Conservation (phyloP, 75 land plant genomes). For the Ceratopteris richardii region DNA sequence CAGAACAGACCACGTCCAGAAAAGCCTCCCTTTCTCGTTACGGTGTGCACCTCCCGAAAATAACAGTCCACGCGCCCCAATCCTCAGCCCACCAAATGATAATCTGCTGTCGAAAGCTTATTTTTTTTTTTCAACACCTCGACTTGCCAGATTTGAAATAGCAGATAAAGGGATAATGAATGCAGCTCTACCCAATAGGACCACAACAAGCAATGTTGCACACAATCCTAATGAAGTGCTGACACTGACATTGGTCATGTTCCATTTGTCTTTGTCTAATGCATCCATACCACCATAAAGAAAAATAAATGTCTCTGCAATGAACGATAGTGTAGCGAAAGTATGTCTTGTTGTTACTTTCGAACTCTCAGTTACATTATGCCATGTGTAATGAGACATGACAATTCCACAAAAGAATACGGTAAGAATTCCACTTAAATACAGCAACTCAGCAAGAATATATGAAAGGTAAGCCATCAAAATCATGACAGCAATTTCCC, state of each 20-base stretch:
- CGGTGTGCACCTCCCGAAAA: no score
- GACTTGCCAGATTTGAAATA: conserved; percentile 41
- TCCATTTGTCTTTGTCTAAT: conserved; percentile 29
- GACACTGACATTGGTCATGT: conserved; percentile 27
- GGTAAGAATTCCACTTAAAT: conserved; percentile 35
- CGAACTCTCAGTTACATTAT: no score
- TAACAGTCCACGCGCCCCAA: no score
- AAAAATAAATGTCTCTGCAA: conserved; percentile 38
- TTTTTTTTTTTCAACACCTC: conserved; percentile 17
- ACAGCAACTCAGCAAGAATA: conserved; percentile 16
- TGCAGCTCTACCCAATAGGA: conserved; percentile 65
- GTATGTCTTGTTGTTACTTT: no score
- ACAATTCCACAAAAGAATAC: no score
- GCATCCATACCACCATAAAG: conserved; percentile 40
- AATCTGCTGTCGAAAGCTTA: conserved; percentile 59
- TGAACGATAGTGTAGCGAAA: conserved; percentile 33
- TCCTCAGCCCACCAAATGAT: no score
- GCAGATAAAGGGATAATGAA: conserved; percentile 69
- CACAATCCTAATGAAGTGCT: conserved; percentile 25
- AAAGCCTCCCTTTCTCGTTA: no score
- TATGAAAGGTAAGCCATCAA: no score
- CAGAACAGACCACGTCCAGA: no score
- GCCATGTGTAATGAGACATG: no score
- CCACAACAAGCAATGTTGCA: conserved; percentile 21
- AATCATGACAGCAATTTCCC: conserved; percentile 39